Evolutionary conservation across 306 rosid genomes (phyloP), one percentile per base, ranked within the genome.

Genomic region (Cucurbita ficifolia): DNA sequence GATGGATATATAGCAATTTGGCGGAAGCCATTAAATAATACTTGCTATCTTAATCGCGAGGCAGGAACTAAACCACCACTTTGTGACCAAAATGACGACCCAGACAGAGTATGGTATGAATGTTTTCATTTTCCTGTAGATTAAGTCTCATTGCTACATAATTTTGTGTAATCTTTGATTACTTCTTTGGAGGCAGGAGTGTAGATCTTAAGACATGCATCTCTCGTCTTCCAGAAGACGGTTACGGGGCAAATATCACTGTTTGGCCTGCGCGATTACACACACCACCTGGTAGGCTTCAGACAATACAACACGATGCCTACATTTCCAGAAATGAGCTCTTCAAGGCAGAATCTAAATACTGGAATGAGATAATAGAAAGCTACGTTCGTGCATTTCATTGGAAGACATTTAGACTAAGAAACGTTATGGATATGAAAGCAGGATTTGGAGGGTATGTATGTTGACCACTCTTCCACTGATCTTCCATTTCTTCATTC

Each of bases 391-490:
- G 74, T 19, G 97, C 84, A 55, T 90, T 46, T 77, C 89, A 70
- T 63, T 90, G 96, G 97, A 83, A 81, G 75, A 81, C 83, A n/a
- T 78, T 79, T 56, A 78, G 78, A 51, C 75, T 90, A 33, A 83
- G 97, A 85, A 93, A 90, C 76, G 84, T 90, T 43, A 76, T 90
- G 88, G 98, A 93, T 79, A 87, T 88, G 98, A 88, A 84, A 51
- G 98, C 97, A 56, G 90, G 96, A 81, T 93, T 84, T 78, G 98
- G 97, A 77, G 98, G 98, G 98, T 90, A 90, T 51, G 70, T 42
- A 42, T 70, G 39, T 11, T 54, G 75, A 49, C 76, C 36, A 52
- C 17, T 53, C 7, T n/a, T 43, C 22, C 57, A 13, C 40, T 59
- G 71, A 75, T 46, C 61, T 75, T 21, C 21, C 8, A 17, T 38